Base-by-base conservation (phyloP, 352 stramenopile genomes). In the Plasmopara viticola region DNA sequence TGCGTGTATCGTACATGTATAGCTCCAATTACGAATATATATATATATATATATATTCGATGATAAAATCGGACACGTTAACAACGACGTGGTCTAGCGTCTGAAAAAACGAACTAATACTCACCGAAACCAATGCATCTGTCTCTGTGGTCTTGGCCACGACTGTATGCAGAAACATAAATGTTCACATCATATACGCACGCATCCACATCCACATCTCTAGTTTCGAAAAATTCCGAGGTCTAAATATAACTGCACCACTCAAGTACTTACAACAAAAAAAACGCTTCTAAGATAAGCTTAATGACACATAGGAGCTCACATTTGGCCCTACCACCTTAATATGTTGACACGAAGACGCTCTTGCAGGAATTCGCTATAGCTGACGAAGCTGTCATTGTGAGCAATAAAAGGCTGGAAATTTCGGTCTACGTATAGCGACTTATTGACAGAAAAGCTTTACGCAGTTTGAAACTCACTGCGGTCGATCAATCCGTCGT, bases 1-100 rank as follows among this genome's bases (percentile, higher is more conserved):
- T 25, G 20, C 20, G 3, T 3, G 20, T 25, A 25, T 25, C 3
- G 20, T 25, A 25, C 20, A 25, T 25, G 20, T 3, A 25, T 25
- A 25, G 20, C 20, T 25, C 20, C 20, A 25, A 25, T 25, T 3
- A 25, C 1, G 3, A 1, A 1, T 3, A 25, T 3, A 25, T 25
- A 3, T 3, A 25, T 25, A 25, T 25, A 25, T 25, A 3, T 25
- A 89, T 86, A 62, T 85, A 89, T 54, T 87, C 78, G 48, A 66
- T 62, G 53, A 86, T 82, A 53, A 90, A 77, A 37, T 56, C 72
- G 33, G 78, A 86, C 29, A 91, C 72, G 60, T 89, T 91, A 68
- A 91, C 82, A 31, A 78, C 88, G 39, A 91, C 68, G 59, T 89
- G 81, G 58, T 83, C 85, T 48, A 89, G 68, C 78, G 87, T 91